These are phyloP conservation scores for Lipomyces yamanashiensis DNA, from an alignment of 805 yeast genomes.

Conservation along the genomic window DNA sequence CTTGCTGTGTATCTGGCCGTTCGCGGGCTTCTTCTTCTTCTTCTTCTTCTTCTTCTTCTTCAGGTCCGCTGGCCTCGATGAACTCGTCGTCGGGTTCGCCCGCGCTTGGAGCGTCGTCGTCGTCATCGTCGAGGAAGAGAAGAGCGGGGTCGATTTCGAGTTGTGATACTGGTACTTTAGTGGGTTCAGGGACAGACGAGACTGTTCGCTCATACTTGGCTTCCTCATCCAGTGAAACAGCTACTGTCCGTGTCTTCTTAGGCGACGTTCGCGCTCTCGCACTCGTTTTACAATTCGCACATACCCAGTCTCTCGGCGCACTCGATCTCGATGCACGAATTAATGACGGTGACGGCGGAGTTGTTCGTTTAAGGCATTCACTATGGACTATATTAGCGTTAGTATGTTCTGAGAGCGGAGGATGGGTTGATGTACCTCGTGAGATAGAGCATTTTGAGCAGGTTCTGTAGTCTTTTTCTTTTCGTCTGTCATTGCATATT, in stretches of 20 bases:
- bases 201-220: not conserved
- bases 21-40: not conserved
- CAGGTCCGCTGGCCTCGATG: no score
- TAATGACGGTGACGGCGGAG: not conserved
- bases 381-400: not conserved
- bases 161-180: not conserved
- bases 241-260: not conserved
- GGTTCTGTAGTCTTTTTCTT: not conserved
- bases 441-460: conserved; percentile 4
- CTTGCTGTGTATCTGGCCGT: no score
- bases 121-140: not conserved
- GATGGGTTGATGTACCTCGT: conserved; percentile 1
- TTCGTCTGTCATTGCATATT: conserved; percentile 6
- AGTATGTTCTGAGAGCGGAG: not conserved
- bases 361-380: not conserved
- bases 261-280: not conserved
- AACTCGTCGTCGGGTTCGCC: not conserved
- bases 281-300: not conserved
- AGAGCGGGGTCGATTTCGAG: conserved; percentile 4
- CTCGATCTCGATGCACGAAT: not conserved
- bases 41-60: conserved; percentile 1
- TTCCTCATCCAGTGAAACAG: no score
- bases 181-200: not conserved
- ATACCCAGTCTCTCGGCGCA: conserved; percentile 1
- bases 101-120: not conserved